phyloP scores from a whole-genome alignment of 495 filamentous ascomycete species.

The Xeromyces bisporus region DNA sequence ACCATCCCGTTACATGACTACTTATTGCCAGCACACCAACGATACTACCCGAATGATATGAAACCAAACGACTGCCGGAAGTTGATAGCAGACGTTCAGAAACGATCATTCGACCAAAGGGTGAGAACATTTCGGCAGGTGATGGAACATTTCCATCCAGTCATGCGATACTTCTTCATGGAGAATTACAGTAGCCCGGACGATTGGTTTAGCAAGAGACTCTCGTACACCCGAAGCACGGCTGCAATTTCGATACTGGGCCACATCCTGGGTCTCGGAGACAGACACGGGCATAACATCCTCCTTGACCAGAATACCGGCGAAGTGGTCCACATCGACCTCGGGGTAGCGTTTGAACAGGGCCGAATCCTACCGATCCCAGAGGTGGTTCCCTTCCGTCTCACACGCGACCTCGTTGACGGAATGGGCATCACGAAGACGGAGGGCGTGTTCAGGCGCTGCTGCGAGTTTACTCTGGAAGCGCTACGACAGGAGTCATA shows the following conservation, averaged over 20 bases:
- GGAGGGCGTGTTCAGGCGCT: conserved; percentile 87
- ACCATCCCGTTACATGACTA: conserved; percentile 83
- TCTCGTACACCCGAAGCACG: conserved; percentile 81
- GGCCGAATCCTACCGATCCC: conserved; percentile 88
- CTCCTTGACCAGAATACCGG: conserved; percentile 78
- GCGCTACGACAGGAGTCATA: conserved; percentile 83
- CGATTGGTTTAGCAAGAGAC: conserved; percentile 77
- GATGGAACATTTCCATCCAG: conserved; percentile 67
- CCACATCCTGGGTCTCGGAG: conserved; percentile 84
- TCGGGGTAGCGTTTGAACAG: conserved; percentile 89
- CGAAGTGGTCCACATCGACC: conserved; percentile 91
- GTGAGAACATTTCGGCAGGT: conserved; percentile 58
- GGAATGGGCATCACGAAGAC: conserved; percentile 93
- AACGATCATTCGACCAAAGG: conserved; percentile 47
- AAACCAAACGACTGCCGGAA: conserved; percentile 59
- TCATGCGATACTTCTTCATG: conserved; percentile 95
- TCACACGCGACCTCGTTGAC: conserved; percentile 92
- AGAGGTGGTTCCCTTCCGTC: conserved; percentile 84
- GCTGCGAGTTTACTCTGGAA: conserved; percentile 93
- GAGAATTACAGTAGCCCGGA: conserved; percentile 87
- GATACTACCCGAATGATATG: conserved; percentile 71
- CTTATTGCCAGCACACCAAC: conserved; percentile 74
- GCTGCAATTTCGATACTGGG: conserved; percentile 92
- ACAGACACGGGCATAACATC: conserved; percentile 93
- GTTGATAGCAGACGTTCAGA: conserved; percentile 54